Evolutionary conservation across 1,139 yeast species (phyloP).

Genomic region (Debaryomyces coudertii): DNA sequence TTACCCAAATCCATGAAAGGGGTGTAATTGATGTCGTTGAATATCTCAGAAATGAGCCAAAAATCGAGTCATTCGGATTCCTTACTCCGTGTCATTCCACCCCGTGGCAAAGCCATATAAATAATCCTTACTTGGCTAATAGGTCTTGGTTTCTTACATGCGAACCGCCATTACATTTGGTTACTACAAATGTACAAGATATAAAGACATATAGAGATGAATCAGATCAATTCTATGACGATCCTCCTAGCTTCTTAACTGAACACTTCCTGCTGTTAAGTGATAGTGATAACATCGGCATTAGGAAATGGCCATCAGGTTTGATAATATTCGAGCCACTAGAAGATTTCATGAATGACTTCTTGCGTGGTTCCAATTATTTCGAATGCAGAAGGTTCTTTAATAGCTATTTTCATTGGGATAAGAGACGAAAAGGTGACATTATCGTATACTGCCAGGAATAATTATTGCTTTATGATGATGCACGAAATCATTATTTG

Average conservation of each 20-base stretch:
- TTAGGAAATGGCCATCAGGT: constrained; percentile 69
- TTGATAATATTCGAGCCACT: constrained; percentile 72
- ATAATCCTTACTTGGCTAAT: constrained; percentile 48
- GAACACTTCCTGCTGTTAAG: constrained; percentile 19
- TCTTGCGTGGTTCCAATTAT: constrained; percentile 48
- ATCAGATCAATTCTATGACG: constrained; percentile 77
- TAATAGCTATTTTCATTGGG: constrained; percentile 89
- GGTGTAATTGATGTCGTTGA: constrained; percentile 78
- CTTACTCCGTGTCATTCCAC: constrained; percentile 97
- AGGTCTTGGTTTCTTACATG: constrained; percentile 80
- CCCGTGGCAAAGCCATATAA: constrained; percentile 90
- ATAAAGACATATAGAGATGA: constrained; percentile 70
- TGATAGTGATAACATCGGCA: constrained; percentile 29
- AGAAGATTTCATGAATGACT: constrained; percentile 44
- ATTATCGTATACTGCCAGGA: constrained; percentile 57
- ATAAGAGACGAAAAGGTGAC: constrained; percentile 77
- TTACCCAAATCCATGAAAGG: constrained; percentile 72
- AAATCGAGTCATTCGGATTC: constrained; percentile 65
- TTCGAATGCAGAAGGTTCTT: constrained; percentile 58
- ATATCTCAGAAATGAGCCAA: constrained; percentile 48
- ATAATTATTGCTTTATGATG: not conserved
- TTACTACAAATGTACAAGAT: constrained; percentile 22
- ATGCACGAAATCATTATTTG: not conserved
- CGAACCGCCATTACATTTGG: constrained; percentile 76
- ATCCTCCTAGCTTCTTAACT: constrained; percentile 57